Evolutionary conservation across 2,329 filamentous ascomycete species (phyloP).

Genomic region (Colletotrichum horii): DNA sequence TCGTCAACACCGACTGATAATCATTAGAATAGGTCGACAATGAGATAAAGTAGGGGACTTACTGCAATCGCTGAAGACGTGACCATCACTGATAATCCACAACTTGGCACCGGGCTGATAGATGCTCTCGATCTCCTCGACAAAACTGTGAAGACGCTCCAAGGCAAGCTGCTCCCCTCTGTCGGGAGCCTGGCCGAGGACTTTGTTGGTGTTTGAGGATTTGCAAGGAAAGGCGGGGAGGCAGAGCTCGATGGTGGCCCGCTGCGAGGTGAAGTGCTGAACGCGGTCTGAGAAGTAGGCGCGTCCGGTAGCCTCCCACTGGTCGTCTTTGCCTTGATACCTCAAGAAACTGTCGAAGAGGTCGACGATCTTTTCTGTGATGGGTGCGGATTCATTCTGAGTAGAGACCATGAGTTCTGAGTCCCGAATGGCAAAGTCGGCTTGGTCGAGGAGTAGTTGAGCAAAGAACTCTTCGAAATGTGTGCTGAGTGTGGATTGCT

Average conservation of each 20-base stretch:
- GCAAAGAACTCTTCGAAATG: constrained; percentile 10
- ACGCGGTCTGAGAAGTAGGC: constrained; percentile 26
- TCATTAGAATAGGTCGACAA: neutral
- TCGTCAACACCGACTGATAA: constrained; percentile 46
- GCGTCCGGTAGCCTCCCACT: constrained; percentile 26
- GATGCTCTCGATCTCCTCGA: constrained; percentile 30
- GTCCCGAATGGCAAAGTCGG: constrained; percentile 13
- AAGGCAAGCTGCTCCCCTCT: constrained; percentile 39
- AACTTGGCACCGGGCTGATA: constrained; percentile 38
- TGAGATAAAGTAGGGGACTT: neutral
- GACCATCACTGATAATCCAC: constrained; percentile 44
- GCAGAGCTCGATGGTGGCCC: constrained; percentile 29
- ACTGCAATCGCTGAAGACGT: constrained; percentile 47
- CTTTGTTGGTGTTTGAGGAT: constrained; percentile 40
- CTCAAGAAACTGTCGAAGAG: constrained; percentile 30
- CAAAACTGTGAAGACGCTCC: constrained; percentile 32
- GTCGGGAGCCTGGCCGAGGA: constrained; percentile 35
- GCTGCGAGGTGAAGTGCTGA: constrained; percentile 26
- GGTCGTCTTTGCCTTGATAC: constrained; percentile 25
- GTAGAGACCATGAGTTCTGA: neutral
- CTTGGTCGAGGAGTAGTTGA: constrained; percentile 6
- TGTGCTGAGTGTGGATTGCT: neutral
- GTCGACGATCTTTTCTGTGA: neutral
- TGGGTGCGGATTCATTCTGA: neutral
- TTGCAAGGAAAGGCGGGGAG: constrained; percentile 46